Evolutionary conservation across 106 monocot species (phyloP).

Genomic region (Amphibolis antarctica): DNA sequence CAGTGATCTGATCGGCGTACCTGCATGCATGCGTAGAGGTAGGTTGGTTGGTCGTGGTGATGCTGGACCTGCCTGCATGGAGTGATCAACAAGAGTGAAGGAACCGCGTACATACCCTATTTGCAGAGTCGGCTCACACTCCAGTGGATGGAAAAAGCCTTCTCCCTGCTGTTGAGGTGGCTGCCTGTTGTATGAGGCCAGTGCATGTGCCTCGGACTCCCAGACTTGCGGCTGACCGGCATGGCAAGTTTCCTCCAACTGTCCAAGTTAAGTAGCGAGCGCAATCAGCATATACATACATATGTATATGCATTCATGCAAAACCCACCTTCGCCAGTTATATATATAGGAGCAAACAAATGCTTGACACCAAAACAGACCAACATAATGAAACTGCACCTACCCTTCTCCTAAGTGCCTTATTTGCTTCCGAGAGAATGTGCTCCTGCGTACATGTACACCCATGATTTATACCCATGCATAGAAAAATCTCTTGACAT

Average conservation of each 20-base stretch:
- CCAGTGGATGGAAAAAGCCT: slow-evolving; percentile 16
- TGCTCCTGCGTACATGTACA: slow-evolving; percentile 16
- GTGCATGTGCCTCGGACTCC: slow-evolving; percentile 8
- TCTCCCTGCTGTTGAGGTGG: slow-evolving; percentile 9
- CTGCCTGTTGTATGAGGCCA: slow-evolving; percentile 1
- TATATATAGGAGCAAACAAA: too few relatives aligned
- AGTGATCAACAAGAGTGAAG: too few relatives aligned
- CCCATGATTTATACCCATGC: neutral
- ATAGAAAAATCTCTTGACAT: too few relatives aligned
- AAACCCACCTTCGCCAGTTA: neutral
- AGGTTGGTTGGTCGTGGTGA: neutral
- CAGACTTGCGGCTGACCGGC: slow-evolving; percentile 5
- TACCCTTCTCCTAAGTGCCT: slow-evolving; percentile 13
- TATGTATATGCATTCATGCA: neutral
- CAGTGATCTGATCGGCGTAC: slow-evolving; percentile 8
- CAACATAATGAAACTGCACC: neutral
- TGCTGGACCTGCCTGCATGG: too few relatives aligned
- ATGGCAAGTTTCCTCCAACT: slow-evolving; percentile 12
- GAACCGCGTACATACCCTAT: neutral
- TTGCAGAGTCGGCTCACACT: slow-evolving; percentile 7
- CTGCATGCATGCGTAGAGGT: neutral
- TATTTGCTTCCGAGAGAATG: slow-evolving; percentile 18
- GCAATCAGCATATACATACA: too few relatives aligned
- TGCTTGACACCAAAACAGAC: too few relatives aligned
- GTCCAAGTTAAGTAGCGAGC: neutral